Evolutionary conservation across 73 alveolate species (phyloP).

Genomic region (Symbiodinium pilosum): DNA sequence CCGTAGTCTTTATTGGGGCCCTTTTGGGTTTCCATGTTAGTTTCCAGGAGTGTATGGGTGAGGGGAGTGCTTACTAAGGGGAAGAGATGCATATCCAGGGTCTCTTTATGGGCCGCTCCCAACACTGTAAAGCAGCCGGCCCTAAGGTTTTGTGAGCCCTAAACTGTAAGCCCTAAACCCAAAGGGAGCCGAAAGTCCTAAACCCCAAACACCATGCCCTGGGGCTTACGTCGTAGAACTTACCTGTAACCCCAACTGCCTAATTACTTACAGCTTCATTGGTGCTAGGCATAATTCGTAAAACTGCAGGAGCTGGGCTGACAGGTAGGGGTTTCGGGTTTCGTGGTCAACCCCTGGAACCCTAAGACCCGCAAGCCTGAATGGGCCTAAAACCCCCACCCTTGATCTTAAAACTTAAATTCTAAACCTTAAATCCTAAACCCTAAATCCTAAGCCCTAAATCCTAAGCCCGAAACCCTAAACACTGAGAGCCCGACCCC

Average conservation of each 20-base stretch:
- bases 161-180: background rate
- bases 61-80: background rate
- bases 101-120: background rate
- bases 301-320: too few relatives aligned
- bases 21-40: too few relatives aligned
- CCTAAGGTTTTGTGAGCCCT: background rate
- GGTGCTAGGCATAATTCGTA: too few relatives aligned
- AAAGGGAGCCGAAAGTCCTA: background rate
- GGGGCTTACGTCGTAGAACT: too few relatives aligned
- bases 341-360: too few relatives aligned
- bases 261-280: too few relatives aligned
- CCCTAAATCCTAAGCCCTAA: background rate
- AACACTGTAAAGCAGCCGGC: background rate
- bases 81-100: background rate
- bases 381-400: too few relatives aligned
- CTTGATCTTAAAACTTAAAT: too few relatives aligned
- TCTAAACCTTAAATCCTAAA: background rate
- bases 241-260: too few relatives aligned
- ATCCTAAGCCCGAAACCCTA: background rate
- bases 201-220: background rate
- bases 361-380: too few relatives aligned
- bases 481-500: background rate
- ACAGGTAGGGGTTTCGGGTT: too few relatives aligned
- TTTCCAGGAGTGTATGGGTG: background rate
- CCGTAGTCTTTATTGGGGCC: too few relatives aligned